These are phyloP conservation scores for Stromatinia cepivora DNA, from an alignment of 2,329 filamentous ascomycete species.

Conservation along the genomic window DNA sequence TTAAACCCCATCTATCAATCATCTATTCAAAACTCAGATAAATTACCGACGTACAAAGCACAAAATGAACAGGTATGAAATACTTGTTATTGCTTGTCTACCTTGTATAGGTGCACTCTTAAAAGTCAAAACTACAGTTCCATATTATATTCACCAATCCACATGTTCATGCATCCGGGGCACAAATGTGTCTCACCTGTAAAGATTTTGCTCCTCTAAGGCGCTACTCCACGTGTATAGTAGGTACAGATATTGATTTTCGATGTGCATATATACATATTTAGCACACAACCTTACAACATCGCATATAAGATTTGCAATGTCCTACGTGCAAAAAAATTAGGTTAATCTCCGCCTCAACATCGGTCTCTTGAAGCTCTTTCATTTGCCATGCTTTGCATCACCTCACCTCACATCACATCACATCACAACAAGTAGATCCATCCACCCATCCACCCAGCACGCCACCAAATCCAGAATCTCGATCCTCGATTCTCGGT, in stretches of 20 bases:
- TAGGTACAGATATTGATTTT: too few species aligned
- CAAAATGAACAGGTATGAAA: not conserved
- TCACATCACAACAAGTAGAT: not conserved
- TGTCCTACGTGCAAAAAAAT: not conserved
- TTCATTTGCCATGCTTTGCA: too few species aligned
- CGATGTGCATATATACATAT: not conserved
- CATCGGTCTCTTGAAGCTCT: not conserved
- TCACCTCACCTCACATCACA: not conserved
- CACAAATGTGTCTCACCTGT: too few species aligned
- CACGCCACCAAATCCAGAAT: not conserved
- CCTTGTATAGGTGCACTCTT: too few species aligned
- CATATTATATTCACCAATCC: too few species aligned
- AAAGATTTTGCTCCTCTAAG: too few species aligned
- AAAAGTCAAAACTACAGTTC: too few species aligned
- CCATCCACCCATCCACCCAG: not conserved
- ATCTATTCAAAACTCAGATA: not conserved
- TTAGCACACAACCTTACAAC: not conserved
- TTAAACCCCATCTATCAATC: not conserved
- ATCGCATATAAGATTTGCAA: not conserved
- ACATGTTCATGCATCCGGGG: too few species aligned
- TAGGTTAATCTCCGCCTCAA: conserved; percentile 13
- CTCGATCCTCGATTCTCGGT: not conserved
- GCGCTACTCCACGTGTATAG: too few species aligned
- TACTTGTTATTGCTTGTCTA: too few species aligned
- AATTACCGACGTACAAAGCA: not conserved